Conservation (phyloP, 2,329 filamentous ascomycete genomes). For the Scytalidium lignicola region DNA sequence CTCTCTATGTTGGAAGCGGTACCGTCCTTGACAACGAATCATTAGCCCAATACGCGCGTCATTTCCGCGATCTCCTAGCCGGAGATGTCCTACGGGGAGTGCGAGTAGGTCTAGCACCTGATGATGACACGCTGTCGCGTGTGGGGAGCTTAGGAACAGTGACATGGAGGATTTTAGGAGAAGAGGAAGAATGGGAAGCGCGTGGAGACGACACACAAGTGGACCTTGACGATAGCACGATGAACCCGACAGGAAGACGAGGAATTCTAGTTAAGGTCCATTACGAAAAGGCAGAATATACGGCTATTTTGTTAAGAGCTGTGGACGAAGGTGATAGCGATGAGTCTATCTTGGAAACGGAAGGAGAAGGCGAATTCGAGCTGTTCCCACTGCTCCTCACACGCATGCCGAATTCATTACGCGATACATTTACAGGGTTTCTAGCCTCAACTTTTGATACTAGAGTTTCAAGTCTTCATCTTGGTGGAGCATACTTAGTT, state of each 20-base stretch:
- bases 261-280: slow-evolving; percentile 21
- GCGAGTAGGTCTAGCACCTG: slow-evolving; percentile 33
- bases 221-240: slow-evolving; percentile 12
- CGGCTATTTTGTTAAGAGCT: slow-evolving; percentile 20
- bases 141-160: slow-evolving; percentile 37
- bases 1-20: slow-evolving; percentile 33
- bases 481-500: slow-evolving; percentile 32
- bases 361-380: slow-evolving; percentile 28
- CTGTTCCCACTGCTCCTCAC: slow-evolving; percentile 37
- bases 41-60: slow-evolving; percentile 33
- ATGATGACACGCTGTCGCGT: slow-evolving; percentile 28
- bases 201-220: slow-evolving; percentile 12
- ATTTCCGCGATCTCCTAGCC: slow-evolving; percentile 37
- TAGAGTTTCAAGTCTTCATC: slow-evolving; percentile 30
- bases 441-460: slow-evolving; percentile 38
- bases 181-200: slow-evolving; percentile 30
- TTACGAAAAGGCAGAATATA: slow-evolving; percentile 26
- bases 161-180: slow-evolving; percentile 34
- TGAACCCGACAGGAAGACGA: slow-evolving; percentile 8
- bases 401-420: slow-evolving; percentile 38
- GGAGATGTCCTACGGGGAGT: slow-evolving; percentile 41
- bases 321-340: slow-evolving; percentile 6
- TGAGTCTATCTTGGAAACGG: slow-evolving; percentile 8
- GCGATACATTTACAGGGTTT: slow-evolving; percentile 37
- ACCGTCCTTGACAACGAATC: slow-evolving; percentile 27